Evolutionary conservation across 1,284 basidiomycete genomes (phyloP).

Genomic region (Ustilago loliicola): DNA sequence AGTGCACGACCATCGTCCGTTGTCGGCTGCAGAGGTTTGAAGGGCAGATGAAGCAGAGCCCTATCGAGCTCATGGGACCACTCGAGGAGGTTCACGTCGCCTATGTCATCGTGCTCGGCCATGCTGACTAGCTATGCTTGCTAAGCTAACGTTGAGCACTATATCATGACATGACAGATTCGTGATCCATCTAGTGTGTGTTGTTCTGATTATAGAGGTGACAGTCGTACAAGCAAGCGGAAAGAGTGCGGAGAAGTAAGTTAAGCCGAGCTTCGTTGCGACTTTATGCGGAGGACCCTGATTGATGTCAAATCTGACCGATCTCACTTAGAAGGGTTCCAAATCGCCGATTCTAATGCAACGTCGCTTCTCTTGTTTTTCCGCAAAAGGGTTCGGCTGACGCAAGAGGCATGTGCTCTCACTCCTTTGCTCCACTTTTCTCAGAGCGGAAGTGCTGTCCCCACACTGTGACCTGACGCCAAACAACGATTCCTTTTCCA

Average conservation of each 20-base stretch:
- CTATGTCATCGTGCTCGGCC: constrained; percentile 9
- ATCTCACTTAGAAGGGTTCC: neutral
- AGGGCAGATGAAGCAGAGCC: constrained; percentile 19
- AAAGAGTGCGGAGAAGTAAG: no score
- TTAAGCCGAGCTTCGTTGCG: no score
- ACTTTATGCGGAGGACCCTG: neutral
- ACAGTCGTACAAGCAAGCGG: neutral
- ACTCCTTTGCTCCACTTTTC: no score
- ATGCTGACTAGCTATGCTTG: constrained; percentile 3
- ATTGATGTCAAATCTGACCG: neutral
- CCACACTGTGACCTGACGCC: neutral
- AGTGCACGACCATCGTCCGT: neutral
- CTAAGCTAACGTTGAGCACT: no score
- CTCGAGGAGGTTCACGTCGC: constrained; percentile 26
- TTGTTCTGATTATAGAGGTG: neutral
- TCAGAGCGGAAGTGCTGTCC: no score
- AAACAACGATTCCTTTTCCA: neutral
- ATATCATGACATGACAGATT: neutral
- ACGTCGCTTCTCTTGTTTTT: neutral
- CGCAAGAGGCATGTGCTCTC: neutral
- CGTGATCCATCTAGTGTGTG: neutral
- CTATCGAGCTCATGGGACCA: constrained; percentile 40
- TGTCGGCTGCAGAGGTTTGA: constrained; percentile 14
- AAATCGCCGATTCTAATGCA: neutral
- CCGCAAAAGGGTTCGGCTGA: constrained; percentile 1